Evolutionary conservation across 1,284 basidiomycete genomes (phyloP), one percentile per base, ranked within the genome.

Genomic region (Inonotus obliquus): DNA sequence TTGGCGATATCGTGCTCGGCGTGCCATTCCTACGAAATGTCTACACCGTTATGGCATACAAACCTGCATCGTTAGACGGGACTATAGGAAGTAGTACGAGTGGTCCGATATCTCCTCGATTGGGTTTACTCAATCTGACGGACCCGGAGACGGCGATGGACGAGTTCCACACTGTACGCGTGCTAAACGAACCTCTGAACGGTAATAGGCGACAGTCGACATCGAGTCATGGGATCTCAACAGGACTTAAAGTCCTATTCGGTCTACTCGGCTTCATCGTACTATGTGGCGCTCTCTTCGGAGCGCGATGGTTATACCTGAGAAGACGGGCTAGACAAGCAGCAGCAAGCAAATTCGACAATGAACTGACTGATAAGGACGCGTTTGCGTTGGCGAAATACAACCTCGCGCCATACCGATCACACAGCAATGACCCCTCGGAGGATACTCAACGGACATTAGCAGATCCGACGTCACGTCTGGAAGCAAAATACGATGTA

Each of bases 11-110:
- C 73, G 77, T 88, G 59, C 82, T 90, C 48, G 89, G 89, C 29
- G 85, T 89, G 0, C 85, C 89, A 0, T 91, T 91, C 70, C 75
- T 91, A 67, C 80, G 88, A 10, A 90, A 84, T 67, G 79, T 82
- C 3, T 91, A 91, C 70, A 84, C 81, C 21, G 87, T 90, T 64
- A 80, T 90, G 79, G 84, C 84, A 0, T 89, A 85, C 69, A 76
- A 81, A 54, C 63, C 69, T 0, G 84, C 85, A 1, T 67, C 75
- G 52, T 27, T 71, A 0, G 67, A 77, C 25, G 85, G 85, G 5
- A 67, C 67, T 2, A 84, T 86, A 67, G 72, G 77, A 11, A 64
- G 67, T 48, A 55, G 67, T 13, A 64, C 63, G 47, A 61, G 53
- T 23, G 25, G 19, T 11, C 64, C 67, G 13, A 75, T 79, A 44